Base-by-base conservation (phyloP, 306 rosid genomes). In the Gleditsia sinensis region DNA sequence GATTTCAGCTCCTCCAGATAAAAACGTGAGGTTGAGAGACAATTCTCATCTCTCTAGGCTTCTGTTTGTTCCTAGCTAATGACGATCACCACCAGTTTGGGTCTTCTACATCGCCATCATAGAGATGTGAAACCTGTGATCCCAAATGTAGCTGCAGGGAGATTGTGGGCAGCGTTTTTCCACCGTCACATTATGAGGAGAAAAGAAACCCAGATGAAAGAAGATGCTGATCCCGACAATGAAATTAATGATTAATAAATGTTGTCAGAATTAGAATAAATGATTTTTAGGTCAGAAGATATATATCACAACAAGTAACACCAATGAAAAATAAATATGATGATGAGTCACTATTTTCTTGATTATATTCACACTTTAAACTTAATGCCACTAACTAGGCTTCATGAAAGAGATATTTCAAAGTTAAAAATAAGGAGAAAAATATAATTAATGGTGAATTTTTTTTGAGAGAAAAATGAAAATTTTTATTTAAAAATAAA, bases 111-210 rank as follows among this genome's bases (percentile, higher is more conserved):
- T 79, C 76, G 37, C 69, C 42, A 69, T 79, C 82, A 39, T 9
- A 48, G 53, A 69, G 53, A 69, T 21, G 65, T 36, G 46, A 34
- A 69, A 13, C 39, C 36, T 54, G 83, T 63, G 81, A 67, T 20
- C 39, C 61, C 25, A 56, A 65, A 34, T 5, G 6, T 45, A 54
- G 69, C 56, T 14, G 20, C 56, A 19, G 20, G 5, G 46, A 50
- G 27, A 70, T 74, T 25, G 70, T 46, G 64, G 28, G 39, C 33
- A 48, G 14, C 23, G 7, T 69, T 64, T 48, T 23, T 53, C 78
- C 75, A 65, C 13, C 7, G 0, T 17, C 36, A 54, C 5, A 7
- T 61, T 49, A 37, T 14, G 2, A 19, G 58, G 24, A 0, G 32
- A 6, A 46, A 46, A 46, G 11, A 46, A 46, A 46, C 9, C 7